Evolutionary conservation across 768 basidiomycete species (phyloP), one percentile per base, ranked within the genome.

Genomic region (Xerocomus brunneocitrinus): DNA sequence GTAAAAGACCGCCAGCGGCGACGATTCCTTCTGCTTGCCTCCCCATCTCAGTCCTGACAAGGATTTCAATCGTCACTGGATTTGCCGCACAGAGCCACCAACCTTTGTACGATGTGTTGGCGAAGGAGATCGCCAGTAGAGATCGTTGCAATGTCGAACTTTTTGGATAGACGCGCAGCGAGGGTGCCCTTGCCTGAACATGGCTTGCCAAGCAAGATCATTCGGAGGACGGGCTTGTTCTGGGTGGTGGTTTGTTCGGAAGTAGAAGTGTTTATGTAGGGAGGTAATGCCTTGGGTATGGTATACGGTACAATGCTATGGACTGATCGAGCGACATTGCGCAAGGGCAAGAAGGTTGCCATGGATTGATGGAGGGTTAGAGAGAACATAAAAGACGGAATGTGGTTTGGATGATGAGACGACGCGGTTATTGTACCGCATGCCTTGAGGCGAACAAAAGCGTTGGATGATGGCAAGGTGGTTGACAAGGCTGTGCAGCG

Each of bases 101-200:
- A 82, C 79, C 76, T 69, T 59, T 87, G 81, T 13, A 77, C 73
- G 59, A 95, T 93, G 59, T 95, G 88, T 54, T 85, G 84, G 56
- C 93, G 77, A 58, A 95, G 73, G 22, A 94, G 73, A 69, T 95
- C 91, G 19, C 91, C 92, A 3, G 90, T 89, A 3, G 89, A 91
- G 53, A 94, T 71, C 27, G 83, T 79, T 14, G 82, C 60, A 38
- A 94, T 78, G 58, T 87, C 82, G 67, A 88, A 92, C 63, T 86
- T 87, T 57, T 82, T 76, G 49, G 86, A 80, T 32, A 95, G 79
- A 35, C 84, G 79, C 6, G 79, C 74, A 8, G 87, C 77, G 42
- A 93, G 76, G 5, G 92, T 95, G 32, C 92, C 92, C 73, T 95
- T 89, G 49, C 87, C 87, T 32, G 85, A 83, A 32, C 87, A 87